A percentile compares a stretch with the other conserved stretches of the same genome.
Evolutionary conservation across 805 yeast species (phyloP).

Genomic region (Metschnikowia koreensis): DNA sequence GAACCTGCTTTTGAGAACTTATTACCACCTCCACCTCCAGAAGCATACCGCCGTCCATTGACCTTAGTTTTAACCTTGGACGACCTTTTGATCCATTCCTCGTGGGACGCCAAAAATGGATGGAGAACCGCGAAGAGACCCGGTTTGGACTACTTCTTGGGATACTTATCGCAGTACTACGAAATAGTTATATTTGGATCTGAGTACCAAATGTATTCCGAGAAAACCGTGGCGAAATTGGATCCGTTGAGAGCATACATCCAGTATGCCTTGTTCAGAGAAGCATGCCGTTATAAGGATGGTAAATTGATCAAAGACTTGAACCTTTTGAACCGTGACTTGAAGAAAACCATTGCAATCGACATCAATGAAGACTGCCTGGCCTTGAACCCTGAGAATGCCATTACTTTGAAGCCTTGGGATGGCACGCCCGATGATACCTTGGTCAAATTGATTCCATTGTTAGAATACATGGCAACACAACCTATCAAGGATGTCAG

Average conservation of each 20-base stretch:
- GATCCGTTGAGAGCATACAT: constrained; percentile 92
- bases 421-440: constrained; percentile 79
- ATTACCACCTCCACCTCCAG: constrained; percentile 89
- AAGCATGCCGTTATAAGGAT: constrained; percentile 85
- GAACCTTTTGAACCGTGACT: constrained; percentile 85
- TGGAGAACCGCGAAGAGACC: constrained; percentile 99
- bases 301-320: constrained; percentile 90
- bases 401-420: constrained; percentile 85
- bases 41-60: constrained; percentile 87
- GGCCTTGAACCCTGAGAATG: constrained; percentile 88
- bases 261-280: constrained; percentile 83
- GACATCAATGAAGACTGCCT: constrained; percentile 75
- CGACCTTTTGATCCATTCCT: constrained; percentile 85
- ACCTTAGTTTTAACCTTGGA: constrained; percentile 88
- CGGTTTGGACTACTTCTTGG: constrained; percentile 94
- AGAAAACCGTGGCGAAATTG: constrained; percentile 77
- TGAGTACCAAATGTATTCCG: constrained; percentile 81
- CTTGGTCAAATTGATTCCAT: constrained; percentile 79
- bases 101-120: constrained; percentile 88
- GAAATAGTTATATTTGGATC: constrained; percentile 91
- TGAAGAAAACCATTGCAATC: constrained; percentile 72
- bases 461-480: constrained; percentile 91
- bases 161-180: constrained; percentile 91
- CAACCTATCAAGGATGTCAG: constrained; percentile 85
- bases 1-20: constrained; percentile 94